Conservation (phyloP, 176 grass and related monocot genomes). For the Pontederia crassipes region DNA sequence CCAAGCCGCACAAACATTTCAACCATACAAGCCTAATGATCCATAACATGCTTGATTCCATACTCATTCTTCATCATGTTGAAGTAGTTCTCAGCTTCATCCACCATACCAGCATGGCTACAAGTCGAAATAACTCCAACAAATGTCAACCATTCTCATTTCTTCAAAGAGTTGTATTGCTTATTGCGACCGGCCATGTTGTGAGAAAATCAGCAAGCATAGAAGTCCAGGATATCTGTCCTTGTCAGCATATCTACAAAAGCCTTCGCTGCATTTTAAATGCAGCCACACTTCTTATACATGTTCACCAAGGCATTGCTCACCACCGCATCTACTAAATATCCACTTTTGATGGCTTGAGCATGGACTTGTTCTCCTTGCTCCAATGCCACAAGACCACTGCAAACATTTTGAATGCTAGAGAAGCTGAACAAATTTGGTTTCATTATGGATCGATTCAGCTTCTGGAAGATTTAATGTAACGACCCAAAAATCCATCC, state of each 20-base stretch:
- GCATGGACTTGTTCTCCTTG: conserved; percentile 72
- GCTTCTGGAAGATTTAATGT: conserved; percentile 32
- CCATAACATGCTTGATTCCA: too few relatives aligned
- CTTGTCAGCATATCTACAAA: conserved; percentile 61
- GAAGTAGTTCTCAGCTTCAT: too few relatives aligned
- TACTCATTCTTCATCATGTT: too few relatives aligned
- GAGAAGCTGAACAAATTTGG: conserved; percentile 69
- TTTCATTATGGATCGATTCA: conserved; percentile 36
- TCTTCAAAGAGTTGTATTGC: conserved; percentile 69
- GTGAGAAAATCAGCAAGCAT: conserved; percentile 56
- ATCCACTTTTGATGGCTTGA: conserved; percentile 49
- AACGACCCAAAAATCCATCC: too few relatives aligned
- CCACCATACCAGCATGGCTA: conserved; percentile 36
- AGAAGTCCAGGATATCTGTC: conserved; percentile 55
- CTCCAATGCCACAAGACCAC: conserved; percentile 53
- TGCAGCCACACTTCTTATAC: conserved; percentile 68
- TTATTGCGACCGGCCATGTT: conserved; percentile 46
- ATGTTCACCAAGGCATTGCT: conserved; percentile 63
- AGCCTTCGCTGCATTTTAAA: conserved; percentile 44
- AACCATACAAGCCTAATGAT: too few relatives aligned
- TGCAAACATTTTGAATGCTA: conserved; percentile 54
- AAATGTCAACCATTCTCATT: conserved; percentile 59
- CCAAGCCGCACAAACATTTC: too few relatives aligned
- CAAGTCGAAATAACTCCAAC: conserved; percentile 74
- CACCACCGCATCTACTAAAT: conserved; percentile 66